phyloP scores from a whole-genome alignment of 116 monocot genomes.

The Zostera marina region DNA sequence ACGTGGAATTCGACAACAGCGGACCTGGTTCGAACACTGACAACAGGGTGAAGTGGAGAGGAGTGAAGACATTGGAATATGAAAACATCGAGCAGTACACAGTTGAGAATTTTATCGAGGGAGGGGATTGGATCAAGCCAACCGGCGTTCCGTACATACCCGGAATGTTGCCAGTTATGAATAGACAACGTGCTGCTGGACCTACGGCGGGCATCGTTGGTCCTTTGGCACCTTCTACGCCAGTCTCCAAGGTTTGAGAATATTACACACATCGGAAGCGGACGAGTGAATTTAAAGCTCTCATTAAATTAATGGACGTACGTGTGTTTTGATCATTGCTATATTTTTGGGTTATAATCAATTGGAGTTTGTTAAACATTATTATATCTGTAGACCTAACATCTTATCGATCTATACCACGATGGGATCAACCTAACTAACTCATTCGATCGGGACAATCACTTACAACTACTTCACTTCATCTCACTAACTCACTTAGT shows the following conservation, averaged over 20 bases:
- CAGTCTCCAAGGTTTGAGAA: not conserved
- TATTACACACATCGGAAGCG: too few relatives aligned
- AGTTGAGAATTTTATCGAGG: constrained; percentile 46
- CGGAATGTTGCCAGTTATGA: constrained; percentile 18
- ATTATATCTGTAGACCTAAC: too few relatives aligned
- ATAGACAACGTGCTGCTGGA: not conserved
- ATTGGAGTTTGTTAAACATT: too few relatives aligned
- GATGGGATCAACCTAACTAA: too few relatives aligned
- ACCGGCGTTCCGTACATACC: constrained; percentile 47
- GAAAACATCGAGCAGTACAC: constrained; percentile 27
- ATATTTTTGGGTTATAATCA: too few relatives aligned
- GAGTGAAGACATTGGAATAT: constrained; percentile 31
- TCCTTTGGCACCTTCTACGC: not conserved
- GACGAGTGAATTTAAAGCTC: too few relatives aligned
- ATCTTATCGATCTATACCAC: too few relatives aligned
- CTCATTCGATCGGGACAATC: too few relatives aligned
- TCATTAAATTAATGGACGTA: too few relatives aligned
- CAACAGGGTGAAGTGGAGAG: constrained; percentile 49
- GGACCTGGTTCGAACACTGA: constrained; percentile 35
- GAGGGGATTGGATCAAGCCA: constrained; percentile 25
- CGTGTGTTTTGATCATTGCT: too few relatives aligned
- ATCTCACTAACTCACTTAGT: too few relatives aligned
- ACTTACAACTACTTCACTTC: too few relatives aligned
- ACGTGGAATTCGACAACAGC: constrained; percentile 46
- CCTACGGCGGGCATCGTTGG: not conserved